Evolutionary conservation across 495 filamentous ascomycete species (phyloP), one percentile per base, ranked within the genome.

Genomic region (Diplogelasinospora grovesii): DNA sequence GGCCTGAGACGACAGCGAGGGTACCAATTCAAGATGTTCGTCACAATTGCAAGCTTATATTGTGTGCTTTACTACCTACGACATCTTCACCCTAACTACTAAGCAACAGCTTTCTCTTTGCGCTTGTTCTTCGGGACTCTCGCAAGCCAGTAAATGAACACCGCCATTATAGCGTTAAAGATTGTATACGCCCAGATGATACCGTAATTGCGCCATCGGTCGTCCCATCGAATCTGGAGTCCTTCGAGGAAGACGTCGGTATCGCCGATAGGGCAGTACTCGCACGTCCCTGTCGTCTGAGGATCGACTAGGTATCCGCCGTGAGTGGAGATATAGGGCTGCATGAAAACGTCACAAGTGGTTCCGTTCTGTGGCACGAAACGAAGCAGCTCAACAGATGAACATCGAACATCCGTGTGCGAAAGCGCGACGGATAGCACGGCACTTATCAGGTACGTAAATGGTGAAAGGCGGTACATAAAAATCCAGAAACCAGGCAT

Each of bases 401-500:
- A n/a, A n/a, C n/a, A n/a, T n/a, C n/a, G n/a, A n/a, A n/a, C n/a
- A n/a, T n/a, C n/a, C n/a, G n/a, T n/a, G n/a, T n/a, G n/a, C n/a
- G n/a, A n/a, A n/a, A n/a, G n/a, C n/a, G n/a, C n/a, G n/a, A n/a
- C n/a, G n/a, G n/a, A n/a, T n/a, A n/a, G n/a, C n/a, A n/a, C n/a
- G n/a, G n/a, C n/a, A n/a, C n/a, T n/a, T n/a, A 83, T 69, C 8
- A 78, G 64, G 52, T 85, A 85, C 1, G 76, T 80, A 31, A 86
- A 74, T 0, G 83, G 81, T 0, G 74, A 78, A 10, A 80, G 65
- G 7, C 74, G 72, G 57, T 84, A 83, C 76, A 85, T 82, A 60
- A 85, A 85, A 23, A 74, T 74, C 82, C 82, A 87, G 61, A 85
- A 85, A 0, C 73, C 60, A 2, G 81, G 80, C 1, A 85, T 59